phyloP scores from a whole-genome alignment of 768 basidiomycete genomes.

The Tylopilus subfusipes region DNA sequence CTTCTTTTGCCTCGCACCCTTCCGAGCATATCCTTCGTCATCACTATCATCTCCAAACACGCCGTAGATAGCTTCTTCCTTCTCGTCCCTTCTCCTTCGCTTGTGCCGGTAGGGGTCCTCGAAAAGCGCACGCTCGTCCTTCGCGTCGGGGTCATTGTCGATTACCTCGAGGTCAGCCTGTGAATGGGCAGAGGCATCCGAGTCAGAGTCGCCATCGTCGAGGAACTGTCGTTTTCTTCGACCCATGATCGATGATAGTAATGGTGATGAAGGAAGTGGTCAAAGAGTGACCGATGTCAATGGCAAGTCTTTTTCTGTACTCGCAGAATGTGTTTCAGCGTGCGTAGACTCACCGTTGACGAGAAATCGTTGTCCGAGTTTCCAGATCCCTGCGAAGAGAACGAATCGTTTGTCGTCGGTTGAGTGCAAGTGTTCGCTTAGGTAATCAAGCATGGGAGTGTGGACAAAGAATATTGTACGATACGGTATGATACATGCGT shows the following conservation, averaged over 20 bases:
- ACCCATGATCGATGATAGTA: constrained; percentile 46
- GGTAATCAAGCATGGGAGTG: constrained; percentile 5
- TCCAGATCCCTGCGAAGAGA: background rate
- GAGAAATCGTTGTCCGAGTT: background rate
- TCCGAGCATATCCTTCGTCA: constrained; percentile 43
- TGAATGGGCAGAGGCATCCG: constrained; percentile 63
- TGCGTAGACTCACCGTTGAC: constrained; percentile 14
- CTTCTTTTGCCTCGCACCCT: constrained; percentile 36
- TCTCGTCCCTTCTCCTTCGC: constrained; percentile 58
- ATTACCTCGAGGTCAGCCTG: constrained; percentile 48
- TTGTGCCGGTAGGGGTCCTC: constrained; percentile 74
- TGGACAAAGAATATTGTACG: background rate
- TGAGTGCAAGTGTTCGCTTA: constrained; percentile 4
- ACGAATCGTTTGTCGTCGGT: background rate
- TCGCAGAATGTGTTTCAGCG: constrained; percentile 1
- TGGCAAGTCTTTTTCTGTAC: background rate
- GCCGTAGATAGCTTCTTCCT: constrained; percentile 75
- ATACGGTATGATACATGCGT: constrained; percentile 25
- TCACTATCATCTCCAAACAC: constrained; percentile 72
- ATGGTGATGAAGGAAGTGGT: background rate
- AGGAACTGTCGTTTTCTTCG: constrained; percentile 73
- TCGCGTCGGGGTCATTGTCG: constrained; percentile 55
- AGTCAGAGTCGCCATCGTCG: constrained; percentile 71
- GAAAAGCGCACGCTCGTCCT: constrained; percentile 74
- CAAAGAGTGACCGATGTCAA: constrained; percentile 2